Evolutionary conservation across 257 asterid genomes (phyloP).

Genomic region (Solanum raphanifolium): DNA sequence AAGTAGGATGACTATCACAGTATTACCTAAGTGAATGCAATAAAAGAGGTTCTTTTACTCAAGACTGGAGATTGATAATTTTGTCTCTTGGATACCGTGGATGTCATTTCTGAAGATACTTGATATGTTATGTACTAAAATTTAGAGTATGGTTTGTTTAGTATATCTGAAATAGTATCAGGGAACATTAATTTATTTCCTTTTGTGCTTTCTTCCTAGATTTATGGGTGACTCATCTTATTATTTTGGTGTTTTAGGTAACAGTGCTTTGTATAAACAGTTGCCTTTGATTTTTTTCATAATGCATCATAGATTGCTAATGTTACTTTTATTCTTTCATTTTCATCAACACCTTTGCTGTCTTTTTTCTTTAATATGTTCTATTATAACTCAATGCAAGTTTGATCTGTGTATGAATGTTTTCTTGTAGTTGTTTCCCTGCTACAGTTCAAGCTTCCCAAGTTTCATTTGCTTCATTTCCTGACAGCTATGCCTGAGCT

Average conservation of each 20-base stretch:
- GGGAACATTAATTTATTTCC: not conserved
- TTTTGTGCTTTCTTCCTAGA: not conserved
- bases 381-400: not conserved
- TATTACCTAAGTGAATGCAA: not conserved
- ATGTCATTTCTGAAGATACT: not conserved
- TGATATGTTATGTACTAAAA: not conserved
- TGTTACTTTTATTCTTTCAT: not conserved
- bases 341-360: not conserved
- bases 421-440: not conserved
- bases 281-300: not conserved
- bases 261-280: not conserved
- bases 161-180: not conserved
- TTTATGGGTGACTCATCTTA: not conserved
- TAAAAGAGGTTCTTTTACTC: not conserved
- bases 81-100: not conserved
- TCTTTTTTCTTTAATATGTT: not conserved
- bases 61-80: not conserved
- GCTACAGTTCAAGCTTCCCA: not conserved
- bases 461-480: not conserved
- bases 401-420: not conserved
- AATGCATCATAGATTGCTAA: not conserved
- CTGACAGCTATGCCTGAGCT: not conserved
- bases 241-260: not conserved
- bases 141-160: not conserved
- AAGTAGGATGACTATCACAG: not conserved